phyloP scores from a whole-genome alignment of 1,139 yeast genomes.

The Suhomyces guaymorum region DNA sequence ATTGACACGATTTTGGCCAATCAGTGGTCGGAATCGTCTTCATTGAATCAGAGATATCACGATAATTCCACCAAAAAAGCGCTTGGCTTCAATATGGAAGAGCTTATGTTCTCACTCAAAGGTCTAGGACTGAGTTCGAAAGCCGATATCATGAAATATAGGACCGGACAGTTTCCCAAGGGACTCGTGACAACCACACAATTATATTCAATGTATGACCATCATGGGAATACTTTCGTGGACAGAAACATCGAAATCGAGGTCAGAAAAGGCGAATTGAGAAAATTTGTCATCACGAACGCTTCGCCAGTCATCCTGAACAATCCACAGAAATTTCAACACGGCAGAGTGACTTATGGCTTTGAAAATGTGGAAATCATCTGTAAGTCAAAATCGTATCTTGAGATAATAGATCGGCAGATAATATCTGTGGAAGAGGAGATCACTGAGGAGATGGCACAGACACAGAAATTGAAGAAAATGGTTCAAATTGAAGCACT shows the following conservation, averaged over 20 bases:
- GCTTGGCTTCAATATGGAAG: conserved; percentile 23
- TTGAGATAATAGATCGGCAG: conserved; percentile 19
- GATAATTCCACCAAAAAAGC: conserved; percentile 14
- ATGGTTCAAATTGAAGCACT: conserved; percentile 16
- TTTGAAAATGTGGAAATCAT: conserved; percentile 47
- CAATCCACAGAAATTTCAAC: conserved; percentile 32
- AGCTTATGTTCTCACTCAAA: conserved; percentile 34
- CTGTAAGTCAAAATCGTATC: conserved; percentile 28
- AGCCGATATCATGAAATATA: conserved; percentile 40
- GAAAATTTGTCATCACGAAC: conserved; percentile 45
- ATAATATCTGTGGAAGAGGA: conserved; percentile 10
- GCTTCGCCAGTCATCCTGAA: conserved; percentile 50
- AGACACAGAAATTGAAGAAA: conserved; percentile 9
- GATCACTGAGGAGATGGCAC: conserved; percentile 4
- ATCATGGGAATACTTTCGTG: conserved; percentile 46
- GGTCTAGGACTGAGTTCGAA: conserved; percentile 38
- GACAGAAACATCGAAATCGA: conserved; percentile 41
- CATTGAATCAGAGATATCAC: conserved; percentile 26
- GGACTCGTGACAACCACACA: conserved; percentile 43
- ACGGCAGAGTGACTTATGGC: conserved; percentile 45
- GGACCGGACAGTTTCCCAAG: conserved; percentile 33
- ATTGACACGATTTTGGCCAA: conserved; percentile 36
- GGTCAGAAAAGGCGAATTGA: conserved; percentile 34
- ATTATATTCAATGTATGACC: conserved; percentile 42
- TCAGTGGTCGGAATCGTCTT: conserved; percentile 42